These are phyloP conservation scores for Monosporascus sp. DNA, from an alignment of 2,329 filamentous ascomycete species.

Conservation along the genomic window DNA sequence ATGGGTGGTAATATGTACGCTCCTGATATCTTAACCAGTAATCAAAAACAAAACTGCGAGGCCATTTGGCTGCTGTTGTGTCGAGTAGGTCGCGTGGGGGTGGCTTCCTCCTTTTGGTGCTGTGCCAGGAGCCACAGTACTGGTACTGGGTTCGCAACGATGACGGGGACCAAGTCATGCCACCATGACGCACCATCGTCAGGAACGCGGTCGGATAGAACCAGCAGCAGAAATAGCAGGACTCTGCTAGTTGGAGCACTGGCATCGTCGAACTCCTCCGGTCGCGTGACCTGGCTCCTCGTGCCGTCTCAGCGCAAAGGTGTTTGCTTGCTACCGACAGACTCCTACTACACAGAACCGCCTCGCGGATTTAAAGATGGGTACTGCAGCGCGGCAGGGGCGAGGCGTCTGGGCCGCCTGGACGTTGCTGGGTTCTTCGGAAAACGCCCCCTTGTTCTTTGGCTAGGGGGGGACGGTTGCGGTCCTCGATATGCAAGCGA, in stretches of 20 bases:
- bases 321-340: not conserved
- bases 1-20: no score
- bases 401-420: not conserved
- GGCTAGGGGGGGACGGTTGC: not conserved
- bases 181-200: not conserved
- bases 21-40: no score
- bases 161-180: not conserved
- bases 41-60: no score
- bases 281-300: not conserved
- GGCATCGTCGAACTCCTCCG: not conserved
- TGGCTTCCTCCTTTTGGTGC: not conserved
- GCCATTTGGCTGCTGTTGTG: no score
- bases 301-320: not conserved
- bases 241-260: not conserved
- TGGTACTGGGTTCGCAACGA: not conserved
- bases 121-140: not conserved
- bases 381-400: not conserved
- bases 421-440: not conserved
- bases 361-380: not conserved
- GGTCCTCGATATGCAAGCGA: not conserved
- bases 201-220: not conserved
- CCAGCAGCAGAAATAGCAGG: not conserved
- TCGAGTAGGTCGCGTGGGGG: no score
- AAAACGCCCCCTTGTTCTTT: not conserved
- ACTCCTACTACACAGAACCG: not conserved